Conservation (phyloP, 306 rosid genomes). For the Vigna nakashimae region DNA sequence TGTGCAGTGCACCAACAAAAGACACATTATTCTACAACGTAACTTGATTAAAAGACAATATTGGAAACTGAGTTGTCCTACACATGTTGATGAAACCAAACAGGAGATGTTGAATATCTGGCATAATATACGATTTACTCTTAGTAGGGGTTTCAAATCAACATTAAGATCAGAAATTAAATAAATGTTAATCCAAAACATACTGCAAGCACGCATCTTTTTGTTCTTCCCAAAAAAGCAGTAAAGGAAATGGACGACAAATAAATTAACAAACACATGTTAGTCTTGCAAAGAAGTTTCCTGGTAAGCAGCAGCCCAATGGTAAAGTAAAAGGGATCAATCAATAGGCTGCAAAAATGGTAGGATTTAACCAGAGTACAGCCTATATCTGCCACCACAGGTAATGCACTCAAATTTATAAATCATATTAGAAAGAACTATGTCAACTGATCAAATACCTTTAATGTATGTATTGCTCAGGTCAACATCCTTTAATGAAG, state of each 20-base stretch:
- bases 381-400: conserved; percentile 25
- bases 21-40: conserved; percentile 15
- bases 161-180: neutral
- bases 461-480: conserved; percentile 73
- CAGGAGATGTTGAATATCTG: conserved; percentile 21
- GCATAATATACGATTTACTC: conserved; percentile 23
- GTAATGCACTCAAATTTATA: neutral
- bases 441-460: conserved; percentile 60
- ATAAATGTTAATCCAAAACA: neutral
- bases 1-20: conserved; percentile 2
- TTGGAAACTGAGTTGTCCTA: neutral
- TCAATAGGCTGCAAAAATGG: conserved; percentile 25
- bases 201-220: neutral
- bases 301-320: conserved; percentile 25
- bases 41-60: conserved; percentile 20
- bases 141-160: conserved; percentile 13
- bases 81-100: conserved; percentile 7
- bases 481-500: conserved; percentile 75
- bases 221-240: neutral
- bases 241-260: neutral
- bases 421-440: conserved; percentile 20
- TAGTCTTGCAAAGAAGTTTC: conserved; percentile 20
- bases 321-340: conserved; percentile 21
- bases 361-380: conserved; percentile 23
- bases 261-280: conserved; percentile 1